Conservation (phyloP, 192 early-diverging fungal genomes). For the Fimicolochytrium jonesii region DNA sequence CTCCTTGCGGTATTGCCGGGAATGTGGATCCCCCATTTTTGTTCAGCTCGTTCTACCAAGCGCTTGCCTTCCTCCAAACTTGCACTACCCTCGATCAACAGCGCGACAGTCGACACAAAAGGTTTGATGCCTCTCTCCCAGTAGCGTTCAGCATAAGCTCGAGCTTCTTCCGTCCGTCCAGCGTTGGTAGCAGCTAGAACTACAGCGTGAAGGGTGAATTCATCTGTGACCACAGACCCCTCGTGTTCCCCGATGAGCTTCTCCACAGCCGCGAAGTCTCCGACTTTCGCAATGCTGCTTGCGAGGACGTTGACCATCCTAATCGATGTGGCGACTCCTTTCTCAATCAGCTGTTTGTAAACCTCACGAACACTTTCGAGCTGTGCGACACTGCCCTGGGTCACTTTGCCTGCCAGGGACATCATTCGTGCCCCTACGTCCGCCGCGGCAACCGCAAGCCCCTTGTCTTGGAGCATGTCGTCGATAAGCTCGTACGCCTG, state of each 20-base stretch:
- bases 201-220: slow-evolving; percentile 2
- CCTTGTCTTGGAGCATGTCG: too few relatives aligned
- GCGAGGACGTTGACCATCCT: slow-evolving; percentile 4
- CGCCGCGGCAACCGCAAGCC: too few relatives aligned
- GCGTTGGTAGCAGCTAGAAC: neutral
- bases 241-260: neutral
- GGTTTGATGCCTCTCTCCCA: neutral
- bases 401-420: too few relatives aligned
- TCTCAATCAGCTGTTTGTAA: too few relatives aligned
- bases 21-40: neutral
- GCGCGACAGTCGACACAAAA: neutral
- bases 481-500: too few relatives aligned
- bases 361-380: too few relatives aligned
- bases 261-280: neutral
- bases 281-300: neutral
- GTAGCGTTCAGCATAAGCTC: neutral
- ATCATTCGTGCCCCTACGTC: too few relatives aligned
- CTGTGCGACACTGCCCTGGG: too few relatives aligned
- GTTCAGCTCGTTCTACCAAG: neutral
- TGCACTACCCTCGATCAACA: neutral
- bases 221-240: neutral
- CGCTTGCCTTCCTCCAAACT: neutral
- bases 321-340: too few relatives aligned
- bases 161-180: neutral
- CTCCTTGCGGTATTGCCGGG: too few relatives aligned